A percentile compares a stretch with the other conserved stretches of the same genome.
phyloP scores from a whole-genome alignment of 768 basidiomycete genomes.

The Tulasnella sp. region DNA sequence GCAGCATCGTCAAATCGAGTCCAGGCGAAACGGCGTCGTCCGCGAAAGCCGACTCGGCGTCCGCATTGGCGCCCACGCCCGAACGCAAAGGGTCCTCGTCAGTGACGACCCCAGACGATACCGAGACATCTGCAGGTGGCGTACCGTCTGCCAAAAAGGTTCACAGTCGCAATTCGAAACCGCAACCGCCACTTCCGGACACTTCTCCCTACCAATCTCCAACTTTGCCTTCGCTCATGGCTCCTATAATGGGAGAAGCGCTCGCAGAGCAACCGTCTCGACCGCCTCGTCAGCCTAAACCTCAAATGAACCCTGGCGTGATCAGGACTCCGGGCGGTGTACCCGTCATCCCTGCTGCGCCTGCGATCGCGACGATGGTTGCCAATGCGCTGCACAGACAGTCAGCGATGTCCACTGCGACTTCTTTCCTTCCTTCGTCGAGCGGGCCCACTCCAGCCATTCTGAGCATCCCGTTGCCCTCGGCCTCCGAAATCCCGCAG shows the following conservation, averaged over 20 bases:
- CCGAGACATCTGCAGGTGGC: neutral
- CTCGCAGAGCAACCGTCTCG: slow-evolving; percentile 11
- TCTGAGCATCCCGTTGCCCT: neutral
- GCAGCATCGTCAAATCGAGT: neutral
- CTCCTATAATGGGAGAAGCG: neutral
- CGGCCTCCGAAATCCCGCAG: neutral
- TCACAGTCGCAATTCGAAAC: slow-evolving; percentile 15
- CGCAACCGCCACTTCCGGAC: slow-evolving; percentile 14
- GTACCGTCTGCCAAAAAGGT: neutral
- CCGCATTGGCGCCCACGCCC: neutral
- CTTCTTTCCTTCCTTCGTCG: neutral
- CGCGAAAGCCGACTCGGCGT: neutral
- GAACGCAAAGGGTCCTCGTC: neutral
- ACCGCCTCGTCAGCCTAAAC: slow-evolving; percentile 23
- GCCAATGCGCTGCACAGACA: slow-evolving; percentile 17
- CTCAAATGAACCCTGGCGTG: neutral
- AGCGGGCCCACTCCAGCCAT: neutral
- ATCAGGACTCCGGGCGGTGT: neutral
- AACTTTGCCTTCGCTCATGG: neutral
- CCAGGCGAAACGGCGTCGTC: neutral
- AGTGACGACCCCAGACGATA: neutral
- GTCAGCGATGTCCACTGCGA: neutral
- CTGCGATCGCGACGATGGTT: neutral
- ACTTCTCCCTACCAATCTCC: slow-evolving; percentile 2
- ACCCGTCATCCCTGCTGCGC: neutral